Percentiles rank a stretch among this genome's conserved stretches.
Conservation (phyloP, 2,329 filamentous ascomycete species). For the Cercospora sesami region DNA sequence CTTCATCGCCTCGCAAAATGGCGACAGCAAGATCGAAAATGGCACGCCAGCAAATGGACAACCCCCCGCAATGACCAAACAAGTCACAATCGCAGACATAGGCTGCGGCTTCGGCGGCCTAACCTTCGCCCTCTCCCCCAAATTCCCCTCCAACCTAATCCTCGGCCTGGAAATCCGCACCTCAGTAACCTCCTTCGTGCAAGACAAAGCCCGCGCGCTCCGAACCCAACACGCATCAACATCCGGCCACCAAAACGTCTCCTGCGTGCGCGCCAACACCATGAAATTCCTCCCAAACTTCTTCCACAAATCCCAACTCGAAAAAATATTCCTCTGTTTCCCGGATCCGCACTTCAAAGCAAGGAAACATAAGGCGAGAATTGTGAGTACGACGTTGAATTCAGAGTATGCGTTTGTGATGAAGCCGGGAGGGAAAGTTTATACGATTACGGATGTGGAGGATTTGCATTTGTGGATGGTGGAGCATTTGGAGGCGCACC, state of each 20-base stretch:
- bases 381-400: conserved; percentile 83
- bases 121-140: conserved; percentile 78
- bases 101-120: conserved; percentile 95
- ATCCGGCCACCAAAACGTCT: conserved; percentile 75
- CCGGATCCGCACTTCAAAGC: conserved; percentile 98
- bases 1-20: too few species aligned
- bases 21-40: neutral
- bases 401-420: conserved; percentile 92
- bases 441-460: conserved; percentile 97
- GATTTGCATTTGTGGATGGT: conserved; percentile 94
- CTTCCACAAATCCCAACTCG: conserved; percentile 77
- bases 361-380: conserved; percentile 93
- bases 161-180: conserved; percentile 90
- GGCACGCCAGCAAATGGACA: neutral
- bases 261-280: conserved; percentile 85
- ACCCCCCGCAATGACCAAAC: conserved; percentile 53
- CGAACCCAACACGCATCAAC: conserved; percentile 56
- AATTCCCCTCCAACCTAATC: conserved; percentile 77
- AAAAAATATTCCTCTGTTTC: conserved; percentile 96
- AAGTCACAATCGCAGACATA: conserved; percentile 92
- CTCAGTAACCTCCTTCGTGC: conserved; percentile 86
- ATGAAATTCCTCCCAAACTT: conserved; percentile 99
- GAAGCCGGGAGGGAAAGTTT: conserved; percentile 79
- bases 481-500: conserved; percentile 74
- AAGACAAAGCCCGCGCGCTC: conserved; percentile 80